Evolutionary conservation across 192 early-diverging fungal genomes (phyloP).

Genomic region (Coemansia sp.): DNA sequence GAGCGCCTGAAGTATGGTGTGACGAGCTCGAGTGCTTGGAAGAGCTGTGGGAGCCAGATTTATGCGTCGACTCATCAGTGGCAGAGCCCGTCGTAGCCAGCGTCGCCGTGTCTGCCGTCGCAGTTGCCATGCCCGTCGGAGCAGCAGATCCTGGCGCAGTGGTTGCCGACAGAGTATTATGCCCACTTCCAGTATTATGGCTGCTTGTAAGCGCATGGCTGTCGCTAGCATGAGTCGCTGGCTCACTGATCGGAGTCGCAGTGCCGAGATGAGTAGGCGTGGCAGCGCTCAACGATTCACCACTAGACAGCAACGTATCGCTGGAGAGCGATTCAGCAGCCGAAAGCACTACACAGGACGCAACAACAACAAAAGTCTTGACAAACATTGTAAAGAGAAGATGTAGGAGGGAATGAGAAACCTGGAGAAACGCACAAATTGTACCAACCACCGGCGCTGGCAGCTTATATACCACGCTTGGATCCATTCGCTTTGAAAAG

Average conservation of each 20-base stretch:
- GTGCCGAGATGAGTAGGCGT: background rate
- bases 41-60: background rate
- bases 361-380: background rate
- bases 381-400: background rate
- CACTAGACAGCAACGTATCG: background rate
- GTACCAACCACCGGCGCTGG: no score
- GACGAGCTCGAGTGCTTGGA: background rate
- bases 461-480: no score
- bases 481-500: no score
- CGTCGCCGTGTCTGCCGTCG: background rate
- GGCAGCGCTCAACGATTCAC: background rate
- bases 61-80: background rate
- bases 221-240: background rate
- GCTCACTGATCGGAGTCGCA: background rate
- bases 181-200: background rate
- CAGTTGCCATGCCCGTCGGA: background rate
- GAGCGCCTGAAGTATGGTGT: background rate
- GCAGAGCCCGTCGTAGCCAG: background rate
- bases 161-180: background rate
- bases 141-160: background rate
- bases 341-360: background rate
- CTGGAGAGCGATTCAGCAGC: background rate
- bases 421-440: background rate
- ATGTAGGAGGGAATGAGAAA: background rate
- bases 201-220: background rate